Base-by-base conservation (phyloP, 176 grass and related monocot genomes). In the Musa acuminata region DNA sequence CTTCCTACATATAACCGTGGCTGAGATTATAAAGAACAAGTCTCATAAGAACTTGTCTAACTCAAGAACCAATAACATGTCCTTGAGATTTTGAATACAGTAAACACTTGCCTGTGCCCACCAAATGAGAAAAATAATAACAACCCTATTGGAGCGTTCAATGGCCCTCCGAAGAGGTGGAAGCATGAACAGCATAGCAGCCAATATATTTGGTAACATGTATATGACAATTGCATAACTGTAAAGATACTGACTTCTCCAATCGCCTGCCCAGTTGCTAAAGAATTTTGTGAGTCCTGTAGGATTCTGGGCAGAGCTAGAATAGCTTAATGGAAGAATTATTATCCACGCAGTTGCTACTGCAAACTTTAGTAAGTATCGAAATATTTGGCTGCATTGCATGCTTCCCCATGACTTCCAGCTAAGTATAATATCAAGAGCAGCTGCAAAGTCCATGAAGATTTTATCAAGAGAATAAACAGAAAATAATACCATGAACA, bases 351-450 rank as follows among this genome's bases (percentile, higher is more conserved):
- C 88, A 91, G 82, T 53, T 71, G 95, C 84, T 76, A 91, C 84
- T 25, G 19, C 55, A 91, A 99, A 99, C 89, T 99, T 99, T 64
- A 99, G 59, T 16, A 91, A 35, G 76, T 81, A 87, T 16, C 90
- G 82, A 60, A 91, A 80, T 89, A 58, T 93, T 50, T 94, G 90
- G 13, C 50, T 89, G 54, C 80, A 93, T 71, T 82, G 84, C 71
- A 94, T 82, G 26, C 78, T 99, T 64, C 85, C 86, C 95, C 95
- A 99, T 82, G 95, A 90, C 71, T 89, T 94, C 84, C 86, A 99
- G 51, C 87, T 94, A 79, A 99, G 84, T 73, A 99, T 78, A 75
- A 99, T 75, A 60, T 99, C 88, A 75, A 99, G 77, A 59, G 78
- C 68, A 49, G 95, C 95, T 98, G 87, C 76, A 81, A 82, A 73